Percentiles rank a stretch among this genome's conserved stretches.
Conservation (phyloP, 257 asterid genomes). For the Thymus mandschuricus region DNA sequence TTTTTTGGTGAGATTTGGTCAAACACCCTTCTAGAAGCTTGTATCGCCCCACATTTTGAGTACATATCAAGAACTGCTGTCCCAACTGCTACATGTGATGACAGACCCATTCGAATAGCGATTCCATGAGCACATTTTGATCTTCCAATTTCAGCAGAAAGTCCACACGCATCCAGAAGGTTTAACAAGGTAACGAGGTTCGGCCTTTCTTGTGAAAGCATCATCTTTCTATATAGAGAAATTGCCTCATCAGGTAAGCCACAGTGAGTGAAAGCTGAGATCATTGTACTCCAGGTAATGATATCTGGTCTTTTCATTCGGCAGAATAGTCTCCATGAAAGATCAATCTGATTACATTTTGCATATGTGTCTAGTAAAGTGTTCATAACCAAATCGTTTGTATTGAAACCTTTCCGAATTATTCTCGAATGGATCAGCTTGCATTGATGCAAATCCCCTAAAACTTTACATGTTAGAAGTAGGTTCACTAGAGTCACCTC, state of each 20-base stretch:
- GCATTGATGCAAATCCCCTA: slow-evolving; percentile 54
- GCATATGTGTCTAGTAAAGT: slow-evolving; percentile 83
- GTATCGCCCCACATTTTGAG: slow-evolving; percentile 82
- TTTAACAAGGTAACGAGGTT: slow-evolving; percentile 60
- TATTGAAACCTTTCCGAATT: slow-evolving; percentile 53
- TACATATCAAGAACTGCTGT: slow-evolving; percentile 88
- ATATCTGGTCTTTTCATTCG: slow-evolving; percentile 55
- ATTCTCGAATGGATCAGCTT: slow-evolving; percentile 64
- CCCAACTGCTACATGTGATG: slow-evolving; percentile 67
- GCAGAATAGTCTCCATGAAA: slow-evolving; percentile 63
- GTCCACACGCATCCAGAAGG: slow-evolving; percentile 83
- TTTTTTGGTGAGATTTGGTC: slow-evolving; percentile 59
- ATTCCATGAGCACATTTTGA: slow-evolving; percentile 76
- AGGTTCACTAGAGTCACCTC: slow-evolving; percentile 83
- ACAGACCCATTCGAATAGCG: slow-evolving; percentile 67
- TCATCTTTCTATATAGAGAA: slow-evolving; percentile 62
- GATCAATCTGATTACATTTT: slow-evolving; percentile 59
- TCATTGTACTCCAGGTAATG: slow-evolving; percentile 94
- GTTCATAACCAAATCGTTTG: slow-evolving; percentile 71
- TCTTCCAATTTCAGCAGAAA: slow-evolving; percentile 60
- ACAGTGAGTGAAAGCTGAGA: slow-evolving; percentile 73
- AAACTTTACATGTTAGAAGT: slow-evolving; percentile 62
- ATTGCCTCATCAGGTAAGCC: slow-evolving; percentile 83
- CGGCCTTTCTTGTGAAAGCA: slow-evolving; percentile 41
- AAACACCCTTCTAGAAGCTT: slow-evolving; percentile 66